Evolutionary conservation across 2,329 filamentous ascomycete species (phyloP).

Genomic region (Fusarium sp.): DNA sequence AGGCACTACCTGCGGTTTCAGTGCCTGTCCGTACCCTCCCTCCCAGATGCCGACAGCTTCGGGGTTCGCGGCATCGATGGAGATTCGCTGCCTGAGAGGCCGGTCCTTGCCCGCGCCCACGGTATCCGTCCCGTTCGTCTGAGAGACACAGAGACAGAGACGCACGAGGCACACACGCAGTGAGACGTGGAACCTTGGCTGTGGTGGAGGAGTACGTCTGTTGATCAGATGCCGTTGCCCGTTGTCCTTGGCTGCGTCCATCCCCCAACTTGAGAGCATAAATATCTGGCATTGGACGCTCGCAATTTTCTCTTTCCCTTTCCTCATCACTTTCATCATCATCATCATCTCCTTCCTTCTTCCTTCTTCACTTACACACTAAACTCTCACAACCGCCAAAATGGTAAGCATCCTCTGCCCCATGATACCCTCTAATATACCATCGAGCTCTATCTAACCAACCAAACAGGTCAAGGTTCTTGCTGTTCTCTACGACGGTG

Average conservation of each 20-base stretch:
- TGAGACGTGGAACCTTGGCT: constrained; percentile 45
- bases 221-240: constrained; percentile 32
- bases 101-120: constrained; percentile 32
- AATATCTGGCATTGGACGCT: constrained; percentile 46
- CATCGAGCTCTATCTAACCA: constrained; percentile 40
- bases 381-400: constrained; percentile 46
- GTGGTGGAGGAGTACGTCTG: constrained; percentile 13
- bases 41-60: constrained; percentile 45
- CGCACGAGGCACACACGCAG: constrained; percentile 16
- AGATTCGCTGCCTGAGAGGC: constrained; percentile 43
- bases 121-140: constrained; percentile 38
- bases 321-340: constrained; percentile 41
- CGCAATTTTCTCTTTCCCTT: constrained; percentile 23
- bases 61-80: constrained; percentile 49
- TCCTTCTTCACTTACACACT: constrained; percentile 37
- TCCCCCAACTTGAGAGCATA: constrained; percentile 43
- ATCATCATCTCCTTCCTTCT: constrained; percentile 31
- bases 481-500: constrained; percentile 93
- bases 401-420: constrained; percentile 43
- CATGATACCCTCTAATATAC: constrained; percentile 2
- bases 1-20: background rate
- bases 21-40: constrained; percentile 20
- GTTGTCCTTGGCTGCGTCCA: constrained; percentile 31
- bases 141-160: background rate
- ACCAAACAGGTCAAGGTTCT: constrained; percentile 89